Evolutionary conservation across 2,329 filamentous ascomycete genomes (phyloP).

Genomic region (Pseudopyricularia javanii): DNA sequence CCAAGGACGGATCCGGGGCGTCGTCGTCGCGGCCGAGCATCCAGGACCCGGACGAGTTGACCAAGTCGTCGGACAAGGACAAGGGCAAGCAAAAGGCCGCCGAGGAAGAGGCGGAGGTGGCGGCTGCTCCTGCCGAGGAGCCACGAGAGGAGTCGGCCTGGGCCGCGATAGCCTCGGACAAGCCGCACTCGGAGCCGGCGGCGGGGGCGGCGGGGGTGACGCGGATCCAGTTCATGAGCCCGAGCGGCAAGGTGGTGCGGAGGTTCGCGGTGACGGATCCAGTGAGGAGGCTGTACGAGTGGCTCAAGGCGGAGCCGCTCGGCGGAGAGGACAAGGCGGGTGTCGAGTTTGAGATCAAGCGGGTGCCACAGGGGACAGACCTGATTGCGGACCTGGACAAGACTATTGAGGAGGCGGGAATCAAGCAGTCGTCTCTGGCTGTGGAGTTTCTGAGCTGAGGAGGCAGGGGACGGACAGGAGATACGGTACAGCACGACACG

Average conservation of each 20-base stretch:
- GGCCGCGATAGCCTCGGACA: slow-evolving; percentile 56
- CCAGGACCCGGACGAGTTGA: slow-evolving; percentile 79
- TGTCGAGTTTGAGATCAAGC: slow-evolving; percentile 74
- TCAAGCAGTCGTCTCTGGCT: slow-evolving; percentile 93
- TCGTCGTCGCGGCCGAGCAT: slow-evolving; percentile 36
- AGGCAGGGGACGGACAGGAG: too few relatives aligned
- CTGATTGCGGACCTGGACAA: slow-evolving; percentile 63
- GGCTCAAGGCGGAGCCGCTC: slow-evolving; percentile 81
- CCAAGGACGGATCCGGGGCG: slow-evolving; percentile 18
- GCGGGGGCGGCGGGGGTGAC: slow-evolving; percentile 61
- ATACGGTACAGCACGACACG: not conserved
- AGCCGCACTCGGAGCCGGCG: slow-evolving; percentile 67
- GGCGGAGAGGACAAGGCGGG: slow-evolving; percentile 63
- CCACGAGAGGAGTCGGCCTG: slow-evolving; percentile 40
- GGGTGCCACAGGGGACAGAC: slow-evolving; percentile 67
- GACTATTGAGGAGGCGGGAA: slow-evolving; percentile 66
- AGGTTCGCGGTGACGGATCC: slow-evolving; percentile 68
- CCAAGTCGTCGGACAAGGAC: slow-evolving; percentile 37
- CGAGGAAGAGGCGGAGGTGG: slow-evolving; percentile 11
- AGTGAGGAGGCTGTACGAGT: slow-evolving; percentile 83
- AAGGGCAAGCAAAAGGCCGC: slow-evolving; percentile 32
- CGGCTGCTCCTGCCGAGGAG: slow-evolving; percentile 8
- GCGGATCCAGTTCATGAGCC: slow-evolving; percentile 84
- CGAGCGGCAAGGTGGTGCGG: slow-evolving; percentile 72
- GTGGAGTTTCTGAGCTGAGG: slow-evolving; percentile 65